Evolutionary conservation across 805 yeast species (phyloP), one percentile per base, ranked within the genome.

Genomic region (Suhomyces sp.): DNA sequence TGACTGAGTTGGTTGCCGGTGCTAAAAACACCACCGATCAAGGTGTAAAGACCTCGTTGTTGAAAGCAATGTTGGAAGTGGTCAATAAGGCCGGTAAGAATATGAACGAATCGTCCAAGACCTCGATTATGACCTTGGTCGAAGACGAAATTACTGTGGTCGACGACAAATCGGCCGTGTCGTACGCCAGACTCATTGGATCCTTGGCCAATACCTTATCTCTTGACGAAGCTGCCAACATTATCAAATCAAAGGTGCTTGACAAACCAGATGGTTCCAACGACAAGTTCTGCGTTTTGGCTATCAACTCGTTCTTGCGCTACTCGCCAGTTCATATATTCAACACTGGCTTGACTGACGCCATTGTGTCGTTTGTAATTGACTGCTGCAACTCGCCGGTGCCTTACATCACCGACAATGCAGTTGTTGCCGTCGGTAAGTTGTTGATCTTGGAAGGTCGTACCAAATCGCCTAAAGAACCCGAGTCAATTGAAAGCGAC

Each of bases 1-100:
- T 91, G 6, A 79, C 88, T 41, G 98, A 93, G 66, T 78, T 92
- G 55, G 85, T 91, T 12, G 70, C 83, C 45, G 94, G 94, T 50
- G 89, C 90, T 12, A 86, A 82, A 62, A 76, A 77, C 53, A 77
- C 88, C 19, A 76, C 78, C n/a, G 85, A 83, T 54, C 71, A 72
- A 45, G 93, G 90, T 50, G 91, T 91, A 24, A 88, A 88, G 60
- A 82, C 89, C 9, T 89, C 97, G 0, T 88, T 92, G 87, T 76
- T 91, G 61, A 84, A 84, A 61, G 97, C 96, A 0, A 74, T 93
- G 61, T 74, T 87, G 49, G 96, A 89, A 65, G 94, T 93, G 51
- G 88, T 90, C 29, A 71, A 79, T 36, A 86, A 84, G 61, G 92
- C 93, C 13, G 97, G 97, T 44, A 69, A 74, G 41, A 86, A 87